Conservation (phyloP, 352 stramenopile genomes). For the Hyaloperonospora brassicae region DNA sequence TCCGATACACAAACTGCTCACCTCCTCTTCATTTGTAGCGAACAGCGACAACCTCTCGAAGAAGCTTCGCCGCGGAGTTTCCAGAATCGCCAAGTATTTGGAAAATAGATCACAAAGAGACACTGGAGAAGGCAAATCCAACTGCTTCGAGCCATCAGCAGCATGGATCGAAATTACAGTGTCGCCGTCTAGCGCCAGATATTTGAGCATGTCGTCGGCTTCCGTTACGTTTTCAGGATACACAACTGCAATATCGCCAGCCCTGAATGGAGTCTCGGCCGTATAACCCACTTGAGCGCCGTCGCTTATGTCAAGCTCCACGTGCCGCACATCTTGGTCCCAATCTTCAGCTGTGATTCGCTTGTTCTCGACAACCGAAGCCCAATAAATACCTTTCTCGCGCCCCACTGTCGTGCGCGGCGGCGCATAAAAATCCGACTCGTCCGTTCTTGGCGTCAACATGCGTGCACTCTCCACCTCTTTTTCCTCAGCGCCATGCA, state of each 20-base stretch:
- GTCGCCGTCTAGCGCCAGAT: slow-evolving; percentile 33
- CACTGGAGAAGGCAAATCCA: slow-evolving; percentile 45
- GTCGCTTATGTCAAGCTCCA: slow-evolving; percentile 57
- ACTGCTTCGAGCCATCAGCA: slow-evolving; percentile 39
- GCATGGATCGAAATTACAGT: slow-evolving; percentile 45
- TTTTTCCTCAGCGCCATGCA: slow-evolving; percentile 19
- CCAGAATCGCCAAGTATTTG: slow-evolving; percentile 84
- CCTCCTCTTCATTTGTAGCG: slow-evolving; percentile 74
- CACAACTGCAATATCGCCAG: slow-evolving; percentile 66
- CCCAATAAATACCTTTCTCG: slow-evolving; percentile 41
- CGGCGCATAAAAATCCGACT: slow-evolving; percentile 55
- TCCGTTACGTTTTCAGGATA: slow-evolving; percentile 63
- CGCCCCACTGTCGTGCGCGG: slow-evolving; percentile 33
- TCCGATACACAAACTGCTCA: slow-evolving; percentile 12
- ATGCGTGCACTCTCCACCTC: slow-evolving; percentile 11
- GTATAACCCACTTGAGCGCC: neutral
- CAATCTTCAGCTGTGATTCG: slow-evolving; percentile 64
- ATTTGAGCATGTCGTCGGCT: slow-evolving; percentile 63
- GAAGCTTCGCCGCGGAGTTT: slow-evolving; percentile 79
- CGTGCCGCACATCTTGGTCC: slow-evolving; percentile 77
- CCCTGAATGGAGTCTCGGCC: slow-evolving; percentile 31
- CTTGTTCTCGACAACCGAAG: slow-evolving; percentile 51
- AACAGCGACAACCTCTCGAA: slow-evolving; percentile 84
- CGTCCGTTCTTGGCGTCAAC: slow-evolving; percentile 23
- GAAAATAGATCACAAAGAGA: slow-evolving; percentile 64